A percentile compares a stretch with the other conserved stretches of the same genome.
phyloP scores from a whole-genome alignment of 139 green algal genomes.

The Edaphochlamys debaryana region DNA sequence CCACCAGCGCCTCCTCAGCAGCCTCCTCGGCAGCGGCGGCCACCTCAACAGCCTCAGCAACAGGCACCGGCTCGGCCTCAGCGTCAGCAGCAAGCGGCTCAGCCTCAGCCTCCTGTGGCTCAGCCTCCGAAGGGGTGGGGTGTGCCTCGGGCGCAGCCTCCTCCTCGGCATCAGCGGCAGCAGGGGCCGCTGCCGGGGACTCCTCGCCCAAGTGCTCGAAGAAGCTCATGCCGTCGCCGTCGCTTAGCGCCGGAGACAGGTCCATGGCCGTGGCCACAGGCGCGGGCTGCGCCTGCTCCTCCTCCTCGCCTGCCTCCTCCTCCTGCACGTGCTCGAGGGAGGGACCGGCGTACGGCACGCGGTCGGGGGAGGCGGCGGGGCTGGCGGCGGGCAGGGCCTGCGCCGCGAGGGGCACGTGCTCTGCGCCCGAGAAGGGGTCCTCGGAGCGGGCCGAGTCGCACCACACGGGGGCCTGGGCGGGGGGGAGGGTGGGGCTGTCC shows the following conservation, averaged over 20 bases:
- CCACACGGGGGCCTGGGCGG: no score
- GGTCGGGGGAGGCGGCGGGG: no score
- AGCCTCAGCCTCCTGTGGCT: neutral
- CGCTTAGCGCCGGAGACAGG: neutral
- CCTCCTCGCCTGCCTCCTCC: neutral
- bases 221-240: neutral
- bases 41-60: neutral
- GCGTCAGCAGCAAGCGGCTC: neutral
- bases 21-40: no score
- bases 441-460: neutral
- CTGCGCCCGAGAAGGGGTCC: constrained; percentile 10
- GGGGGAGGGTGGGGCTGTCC: no score
- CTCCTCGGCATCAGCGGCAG: neutral
- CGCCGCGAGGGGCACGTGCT: constrained; percentile 7
- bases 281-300: neutral
- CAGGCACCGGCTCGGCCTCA: neutral
- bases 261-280: neutral
- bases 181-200: neutral
- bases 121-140: no score
- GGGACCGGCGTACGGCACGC: no score
- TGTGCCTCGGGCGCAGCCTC: no score
- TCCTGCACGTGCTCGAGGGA: neutral
- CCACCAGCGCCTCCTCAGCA: neutral
- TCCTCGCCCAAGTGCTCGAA: constrained; percentile 15
- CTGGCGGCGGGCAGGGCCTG: no score